Conservation (phyloP, 352 stramenopile species). For the Globisporangium carolinianum region DNA sequence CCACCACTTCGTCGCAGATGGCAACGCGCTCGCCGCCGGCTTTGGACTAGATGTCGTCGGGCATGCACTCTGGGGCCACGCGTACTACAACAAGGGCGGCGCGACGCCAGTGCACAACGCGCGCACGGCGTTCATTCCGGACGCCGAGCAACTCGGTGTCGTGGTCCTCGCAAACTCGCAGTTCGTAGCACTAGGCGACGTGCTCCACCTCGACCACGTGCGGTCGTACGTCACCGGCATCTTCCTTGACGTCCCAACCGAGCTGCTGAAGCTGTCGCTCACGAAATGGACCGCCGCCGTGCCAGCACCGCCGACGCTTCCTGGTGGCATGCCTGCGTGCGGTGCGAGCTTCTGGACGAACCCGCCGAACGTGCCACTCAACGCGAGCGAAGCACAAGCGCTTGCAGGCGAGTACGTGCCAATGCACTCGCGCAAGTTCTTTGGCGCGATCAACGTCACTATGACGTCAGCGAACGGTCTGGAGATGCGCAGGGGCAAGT, state of each 20-base stretch:
- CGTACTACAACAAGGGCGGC: conserved; percentile 63
- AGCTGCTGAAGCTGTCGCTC: conserved; percentile 39
- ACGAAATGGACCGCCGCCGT: conserved; percentile 23
- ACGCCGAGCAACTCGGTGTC: conserved; percentile 29
- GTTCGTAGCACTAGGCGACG: conserved; percentile 19
- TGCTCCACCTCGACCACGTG: conserved; percentile 44
- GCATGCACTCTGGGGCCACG: conserved; percentile 47
- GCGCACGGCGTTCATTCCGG: conserved; percentile 39
- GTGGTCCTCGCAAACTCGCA: conserved; percentile 57
- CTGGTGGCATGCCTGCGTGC: conserved; percentile 25
- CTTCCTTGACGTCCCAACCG: conserved; percentile 52
- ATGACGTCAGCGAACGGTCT: no score
- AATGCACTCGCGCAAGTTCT: conserved; percentile 31
- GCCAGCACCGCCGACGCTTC: conserved; percentile 16
- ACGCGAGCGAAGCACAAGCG: conserved; percentile 12
- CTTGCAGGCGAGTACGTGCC: conserved; percentile 43
- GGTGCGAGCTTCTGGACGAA: conserved; percentile 44
- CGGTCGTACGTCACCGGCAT: conserved; percentile 59
- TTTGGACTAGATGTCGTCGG: conserved; percentile 61
- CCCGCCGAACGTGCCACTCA: conserved; percentile 17
- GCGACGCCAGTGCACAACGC: conserved; percentile 48
- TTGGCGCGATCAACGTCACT: conserved; percentile 22
- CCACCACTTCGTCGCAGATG: conserved; percentile 36
- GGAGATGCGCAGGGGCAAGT: no score
- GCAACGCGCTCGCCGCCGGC: conserved; percentile 39